Evolutionary conservation across 495 filamentous ascomycete genomes (phyloP).

Genomic region (Hypoxylon subgilvum): DNA sequence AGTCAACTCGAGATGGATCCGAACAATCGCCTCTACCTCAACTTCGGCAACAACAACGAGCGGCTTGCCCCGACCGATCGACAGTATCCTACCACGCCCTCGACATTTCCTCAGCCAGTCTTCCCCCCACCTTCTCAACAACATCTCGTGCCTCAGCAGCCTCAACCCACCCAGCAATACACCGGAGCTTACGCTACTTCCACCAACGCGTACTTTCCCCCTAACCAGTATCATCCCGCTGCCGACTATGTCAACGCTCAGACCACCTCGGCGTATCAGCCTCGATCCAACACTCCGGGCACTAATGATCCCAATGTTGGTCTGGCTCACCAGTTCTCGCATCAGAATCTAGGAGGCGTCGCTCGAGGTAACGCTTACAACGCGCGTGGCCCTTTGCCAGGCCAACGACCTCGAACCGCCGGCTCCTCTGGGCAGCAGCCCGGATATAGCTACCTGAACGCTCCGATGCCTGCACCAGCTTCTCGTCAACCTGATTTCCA

Average conservation of each 20-base stretch:
- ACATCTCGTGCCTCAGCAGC: slow-evolving; percentile 56
- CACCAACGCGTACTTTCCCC: slow-evolving; percentile 72
- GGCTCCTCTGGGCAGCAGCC: slow-evolving; percentile 64
- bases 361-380: slow-evolving; percentile 70
- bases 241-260: slow-evolving; percentile 31
- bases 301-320: slow-evolving; percentile 79
- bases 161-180: slow-evolving; percentile 52
- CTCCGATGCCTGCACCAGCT: slow-evolving; percentile 61
- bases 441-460: slow-evolving; percentile 69
- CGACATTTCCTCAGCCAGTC: slow-evolving; percentile 92
- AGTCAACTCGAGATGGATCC: slow-evolving; percentile 60
- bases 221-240: slow-evolving; percentile 38
- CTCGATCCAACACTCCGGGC: slow-evolving; percentile 59
- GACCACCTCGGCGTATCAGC: slow-evolving; percentile 56
- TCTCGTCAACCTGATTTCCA: slow-evolving; percentile 54
- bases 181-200: slow-evolving; percentile 55
- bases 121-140: slow-evolving; percentile 60
- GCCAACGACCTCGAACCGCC: slow-evolving; percentile 77
- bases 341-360: slow-evolving; percentile 86
- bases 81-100: slow-evolving; percentile 94
- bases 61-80: slow-evolving; percentile 72
- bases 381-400: slow-evolving; percentile 71
- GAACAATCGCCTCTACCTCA: slow-evolving; percentile 72
- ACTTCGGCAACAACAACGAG: slow-evolving; percentile 71
- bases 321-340: slow-evolving; percentile 92